Evolutionary conservation across 2,329 filamentous ascomycete genomes (phyloP).

Genomic region (Bipolaris sorokiniana): DNA sequence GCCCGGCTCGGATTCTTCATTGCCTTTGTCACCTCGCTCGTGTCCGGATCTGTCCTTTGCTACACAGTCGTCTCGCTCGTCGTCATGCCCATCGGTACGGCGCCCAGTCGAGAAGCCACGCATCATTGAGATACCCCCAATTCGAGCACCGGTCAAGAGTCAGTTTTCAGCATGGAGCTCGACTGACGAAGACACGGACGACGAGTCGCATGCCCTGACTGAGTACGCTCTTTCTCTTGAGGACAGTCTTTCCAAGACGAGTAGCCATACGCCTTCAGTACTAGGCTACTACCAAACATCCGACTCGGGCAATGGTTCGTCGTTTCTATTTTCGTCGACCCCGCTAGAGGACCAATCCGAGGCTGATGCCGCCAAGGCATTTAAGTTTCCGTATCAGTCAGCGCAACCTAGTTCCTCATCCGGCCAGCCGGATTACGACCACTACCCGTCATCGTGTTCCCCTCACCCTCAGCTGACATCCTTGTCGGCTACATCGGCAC

Average conservation of each 20-base stretch:
- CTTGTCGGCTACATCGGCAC: slow-evolving; percentile 44
- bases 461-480: slow-evolving; percentile 37
- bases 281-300: slow-evolving; percentile 40
- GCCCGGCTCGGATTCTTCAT: slow-evolving; percentile 18
- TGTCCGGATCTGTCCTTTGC: slow-evolving; percentile 41
- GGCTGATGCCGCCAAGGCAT: slow-evolving; percentile 28
- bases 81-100: slow-evolving; percentile 24
- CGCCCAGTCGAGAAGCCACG: slow-evolving; percentile 30
- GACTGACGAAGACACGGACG: slow-evolving; percentile 41
- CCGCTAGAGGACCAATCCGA: slow-evolving; percentile 32
- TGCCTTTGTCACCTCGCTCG: slow-evolving; percentile 37
- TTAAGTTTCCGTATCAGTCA: slow-evolving; percentile 29
- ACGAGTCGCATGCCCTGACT: slow-evolving; percentile 31
- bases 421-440: slow-evolving; percentile 23
- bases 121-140: slow-evolving; percentile 39
- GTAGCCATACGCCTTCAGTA: slow-evolving; percentile 38
- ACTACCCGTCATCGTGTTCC: slow-evolving; percentile 34
- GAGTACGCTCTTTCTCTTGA: slow-evolving; percentile 13
- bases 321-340: slow-evolving; percentile 44
- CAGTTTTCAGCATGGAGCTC: slow-evolving; percentile 49
- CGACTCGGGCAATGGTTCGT: slow-evolving; percentile 23
- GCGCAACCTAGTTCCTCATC: slow-evolving; percentile 18
- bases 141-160: slow-evolving; percentile 43
- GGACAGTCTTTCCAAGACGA: slow-evolving; percentile 19
- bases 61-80: slow-evolving; percentile 23